phyloP scores from a whole-genome alignment of 2,329 filamentous ascomycete species.

The Mycocentrospora acerina region DNA sequence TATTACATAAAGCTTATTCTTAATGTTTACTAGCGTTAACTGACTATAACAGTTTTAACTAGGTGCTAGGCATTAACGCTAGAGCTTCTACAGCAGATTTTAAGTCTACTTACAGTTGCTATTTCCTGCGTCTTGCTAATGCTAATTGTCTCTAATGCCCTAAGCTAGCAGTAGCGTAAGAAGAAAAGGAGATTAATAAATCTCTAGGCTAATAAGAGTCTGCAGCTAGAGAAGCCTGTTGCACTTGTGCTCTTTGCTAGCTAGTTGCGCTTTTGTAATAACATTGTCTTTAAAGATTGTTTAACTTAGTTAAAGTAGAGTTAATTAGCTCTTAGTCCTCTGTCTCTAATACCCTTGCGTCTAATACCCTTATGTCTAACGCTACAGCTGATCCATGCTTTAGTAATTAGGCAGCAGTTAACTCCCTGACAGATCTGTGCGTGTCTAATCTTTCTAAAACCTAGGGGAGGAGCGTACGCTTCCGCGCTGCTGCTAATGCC shows the following conservation, averaged over 20 bases:
- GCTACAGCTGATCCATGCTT: neutral
- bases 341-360: neutral
- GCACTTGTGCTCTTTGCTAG: too few relatives aligned
- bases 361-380: neutral
- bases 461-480: neutral
- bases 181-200: neutral
- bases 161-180: neutral
- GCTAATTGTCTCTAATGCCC: constrained; percentile 2
- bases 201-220: too few relatives aligned
- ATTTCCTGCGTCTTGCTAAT: neutral
- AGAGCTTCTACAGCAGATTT: neutral
- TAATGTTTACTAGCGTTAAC: constrained; percentile 5
- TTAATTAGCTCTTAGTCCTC: too few relatives aligned
- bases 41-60: neutral
- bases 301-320: too few relatives aligned
- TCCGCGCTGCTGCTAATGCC: neutral
- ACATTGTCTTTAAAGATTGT: too few relatives aligned
- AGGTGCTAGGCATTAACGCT: neutral
- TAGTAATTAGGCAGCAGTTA: neutral
- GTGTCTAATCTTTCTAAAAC: too few relatives aligned
- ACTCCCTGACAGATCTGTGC: too few relatives aligned
- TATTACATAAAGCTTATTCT: neutral
- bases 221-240: too few relatives aligned
- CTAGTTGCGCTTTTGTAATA: too few relatives aligned
- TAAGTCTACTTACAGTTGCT: too few relatives aligned